Percentiles rank a stretch among this genome's conserved stretches.
Conservation (phyloP, 2,329 filamentous ascomycete genomes). For the Scedosporium minutisporum region DNA sequence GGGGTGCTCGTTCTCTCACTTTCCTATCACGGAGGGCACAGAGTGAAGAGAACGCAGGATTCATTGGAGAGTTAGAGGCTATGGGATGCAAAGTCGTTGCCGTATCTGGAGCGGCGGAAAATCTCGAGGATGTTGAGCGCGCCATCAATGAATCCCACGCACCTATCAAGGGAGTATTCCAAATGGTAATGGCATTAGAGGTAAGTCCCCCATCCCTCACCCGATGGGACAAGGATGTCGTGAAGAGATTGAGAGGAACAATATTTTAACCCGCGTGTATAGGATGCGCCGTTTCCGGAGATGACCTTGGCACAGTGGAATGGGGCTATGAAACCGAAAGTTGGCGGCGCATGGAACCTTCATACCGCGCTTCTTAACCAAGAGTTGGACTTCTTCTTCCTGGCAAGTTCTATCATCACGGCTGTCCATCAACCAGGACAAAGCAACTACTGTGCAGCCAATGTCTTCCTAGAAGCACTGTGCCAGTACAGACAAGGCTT, state of each 20-base stretch:
- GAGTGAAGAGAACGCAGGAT: slow-evolving; percentile 8
- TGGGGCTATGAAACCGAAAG: slow-evolving; percentile 22
- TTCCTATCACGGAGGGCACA: slow-evolving; percentile 18
- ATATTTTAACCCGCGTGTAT: neutral
- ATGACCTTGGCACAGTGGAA: slow-evolving; percentile 27
- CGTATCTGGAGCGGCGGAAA: slow-evolving; percentile 13
- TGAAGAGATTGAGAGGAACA: neutral
- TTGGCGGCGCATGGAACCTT: slow-evolving; percentile 30
- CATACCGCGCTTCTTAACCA: slow-evolving; percentile 17
- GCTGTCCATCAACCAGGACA: slow-evolving; percentile 46
- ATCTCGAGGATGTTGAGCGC: slow-evolving; percentile 2
- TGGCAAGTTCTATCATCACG: slow-evolving; percentile 24
- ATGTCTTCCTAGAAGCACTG: slow-evolving; percentile 39
- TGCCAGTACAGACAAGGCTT: slow-evolving; percentile 23
- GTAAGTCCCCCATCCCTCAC: slow-evolving; percentile 4
- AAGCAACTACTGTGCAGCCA: slow-evolving; percentile 48
- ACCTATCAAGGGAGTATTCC: slow-evolving; percentile 28
- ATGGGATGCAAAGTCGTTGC: slow-evolving; percentile 17
- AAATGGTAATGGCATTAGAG: slow-evolving; percentile 14
- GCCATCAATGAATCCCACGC: slow-evolving; percentile 1
- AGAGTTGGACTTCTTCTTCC: slow-evolving; percentile 27
- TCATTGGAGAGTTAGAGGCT: slow-evolving; percentile 15
- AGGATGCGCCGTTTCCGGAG: slow-evolving; percentile 20
- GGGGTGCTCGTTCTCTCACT: slow-evolving; percentile 18
- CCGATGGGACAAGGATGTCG: neutral